A percentile compares a stretch with the other conserved stretches of the same genome.
These are phyloP conservation scores for Smittium culicis DNA, from an alignment of 371 early-diverging fungal genomes.

Conservation along the genomic window DNA sequence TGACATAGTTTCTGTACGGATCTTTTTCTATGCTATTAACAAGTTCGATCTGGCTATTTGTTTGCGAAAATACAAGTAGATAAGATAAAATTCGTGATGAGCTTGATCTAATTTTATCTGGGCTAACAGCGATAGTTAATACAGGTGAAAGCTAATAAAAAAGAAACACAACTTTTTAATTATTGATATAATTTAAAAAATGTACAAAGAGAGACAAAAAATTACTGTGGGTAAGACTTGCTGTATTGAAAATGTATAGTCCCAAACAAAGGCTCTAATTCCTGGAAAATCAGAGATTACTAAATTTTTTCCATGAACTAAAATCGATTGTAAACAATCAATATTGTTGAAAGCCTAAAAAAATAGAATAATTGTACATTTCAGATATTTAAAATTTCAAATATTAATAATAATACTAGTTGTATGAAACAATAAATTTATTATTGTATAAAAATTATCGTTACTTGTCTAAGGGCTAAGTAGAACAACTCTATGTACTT, in stretches of 20 bases:
- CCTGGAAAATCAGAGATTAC: slow-evolving; percentile 1
- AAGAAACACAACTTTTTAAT: background rate
- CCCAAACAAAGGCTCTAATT: slow-evolving; percentile 4
- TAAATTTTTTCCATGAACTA: slow-evolving; percentile 3
- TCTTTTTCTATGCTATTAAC: background rate
- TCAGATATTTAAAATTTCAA: no score
- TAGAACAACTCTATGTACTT: slow-evolving; percentile 6
- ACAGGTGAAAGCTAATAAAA: background rate
- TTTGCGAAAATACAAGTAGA: background rate
- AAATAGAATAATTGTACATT: background rate
- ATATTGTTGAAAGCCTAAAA: slow-evolving; percentile 1
- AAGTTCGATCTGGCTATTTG: background rate
- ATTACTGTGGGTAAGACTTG: slow-evolving; percentile 8
- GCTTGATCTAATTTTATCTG: background rate
- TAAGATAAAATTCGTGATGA: background rate
- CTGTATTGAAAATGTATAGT: background rate
- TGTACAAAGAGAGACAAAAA: background rate
- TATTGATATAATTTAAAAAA: background rate
- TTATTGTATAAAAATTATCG: no score
- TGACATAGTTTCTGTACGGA: background rate
- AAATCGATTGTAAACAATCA: background rate
- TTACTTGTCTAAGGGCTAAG: background rate
- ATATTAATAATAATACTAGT: no score
- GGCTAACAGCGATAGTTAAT: background rate
- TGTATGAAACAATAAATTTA: no score